A percentile compares a stretch with the other conserved stretches of the same genome.
phyloP scores from a whole-genome alignment of 352 stramenopile genomes.

The Phytophthora nicotianae region DNA sequence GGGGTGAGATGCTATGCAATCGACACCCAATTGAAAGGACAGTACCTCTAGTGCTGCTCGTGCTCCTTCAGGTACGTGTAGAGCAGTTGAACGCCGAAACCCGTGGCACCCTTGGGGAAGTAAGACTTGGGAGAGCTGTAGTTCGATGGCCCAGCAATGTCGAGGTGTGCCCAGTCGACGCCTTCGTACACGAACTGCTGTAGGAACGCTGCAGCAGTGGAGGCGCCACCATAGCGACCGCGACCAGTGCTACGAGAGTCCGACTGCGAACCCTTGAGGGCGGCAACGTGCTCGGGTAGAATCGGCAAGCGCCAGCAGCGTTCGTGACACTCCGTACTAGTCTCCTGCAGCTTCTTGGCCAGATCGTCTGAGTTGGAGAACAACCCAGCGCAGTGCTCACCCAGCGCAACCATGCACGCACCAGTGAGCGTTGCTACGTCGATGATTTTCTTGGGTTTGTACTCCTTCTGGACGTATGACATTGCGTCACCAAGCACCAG shows the following conservation, averaged over 20 bases:
- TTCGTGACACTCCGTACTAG: constrained; percentile 72
- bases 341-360: constrained; percentile 65
- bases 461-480: constrained; percentile 88
- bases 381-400: constrained; percentile 88
- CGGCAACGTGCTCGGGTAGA: constrained; percentile 79
- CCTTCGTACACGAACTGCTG: constrained; percentile 89
- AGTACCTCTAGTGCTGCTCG: constrained; percentile 44
- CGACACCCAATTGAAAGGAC: not conserved
- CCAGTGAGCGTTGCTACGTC: constrained; percentile 94
- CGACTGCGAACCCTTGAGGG: constrained; percentile 82
- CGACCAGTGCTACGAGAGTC: constrained; percentile 84
- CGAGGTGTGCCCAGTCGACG: constrained; percentile 89
- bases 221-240: constrained; percentile 79
- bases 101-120: constrained; percentile 85
- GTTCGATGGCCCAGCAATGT: constrained; percentile 89
- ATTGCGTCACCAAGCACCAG: constrained; percentile 91
- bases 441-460: constrained; percentile 92
- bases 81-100: constrained; percentile 89
- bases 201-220: constrained; percentile 87
- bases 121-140: constrained; percentile 85
- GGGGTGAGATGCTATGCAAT: not conserved
- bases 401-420: constrained; percentile 89
- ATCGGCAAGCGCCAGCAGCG: constrained; percentile 91
- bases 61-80: constrained; percentile 87
- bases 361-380: constrained; percentile 93